Conservation (phyloP, 2,329 filamentous ascomycete genomes). For the Scolecobasidium constrictum region DNA sequence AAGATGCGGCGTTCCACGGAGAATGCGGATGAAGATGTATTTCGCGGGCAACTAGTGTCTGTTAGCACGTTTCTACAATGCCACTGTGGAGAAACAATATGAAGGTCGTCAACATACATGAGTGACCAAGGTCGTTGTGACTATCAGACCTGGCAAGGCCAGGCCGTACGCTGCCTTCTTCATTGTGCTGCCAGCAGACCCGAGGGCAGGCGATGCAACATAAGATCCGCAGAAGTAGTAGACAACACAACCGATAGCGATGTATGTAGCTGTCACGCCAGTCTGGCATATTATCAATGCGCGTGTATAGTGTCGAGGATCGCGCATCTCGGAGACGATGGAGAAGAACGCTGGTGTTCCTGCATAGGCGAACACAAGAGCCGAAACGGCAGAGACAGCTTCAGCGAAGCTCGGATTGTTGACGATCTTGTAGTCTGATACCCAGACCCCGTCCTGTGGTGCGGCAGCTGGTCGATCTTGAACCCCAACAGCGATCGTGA, state of each 20-base stretch:
- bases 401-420: not conserved
- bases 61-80: too few species aligned
- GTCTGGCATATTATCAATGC: conserved; percentile 51
- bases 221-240: conserved; percentile 53
- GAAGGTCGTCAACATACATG: too few species aligned
- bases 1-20: conserved; percentile 47
- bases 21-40: conserved; percentile 54
- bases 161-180: conserved; percentile 57
- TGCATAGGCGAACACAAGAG: conserved; percentile 60
- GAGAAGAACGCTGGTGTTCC: conserved; percentile 58
- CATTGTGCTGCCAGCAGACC: conserved; percentile 45
- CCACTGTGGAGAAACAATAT: too few species aligned
- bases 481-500: conserved; percentile 10
- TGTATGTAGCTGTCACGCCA: conserved; percentile 50
- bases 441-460: conserved; percentile 52
- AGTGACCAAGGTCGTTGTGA: conserved; percentile 60
- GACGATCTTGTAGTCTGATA: conserved; percentile 30
- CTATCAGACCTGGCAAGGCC: conserved; percentile 58
- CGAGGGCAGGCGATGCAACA: conserved; percentile 55
- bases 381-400: conserved; percentile 23
- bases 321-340: conserved; percentile 52
- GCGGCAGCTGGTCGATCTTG: conserved; percentile 12
- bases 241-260: conserved; percentile 54
- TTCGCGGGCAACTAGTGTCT: conserved; percentile 57
- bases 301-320: conserved; percentile 50